Evolutionary conservation across 176 grass and related monocot genomes (phyloP).

Genomic region (Carex parvula): DNA sequence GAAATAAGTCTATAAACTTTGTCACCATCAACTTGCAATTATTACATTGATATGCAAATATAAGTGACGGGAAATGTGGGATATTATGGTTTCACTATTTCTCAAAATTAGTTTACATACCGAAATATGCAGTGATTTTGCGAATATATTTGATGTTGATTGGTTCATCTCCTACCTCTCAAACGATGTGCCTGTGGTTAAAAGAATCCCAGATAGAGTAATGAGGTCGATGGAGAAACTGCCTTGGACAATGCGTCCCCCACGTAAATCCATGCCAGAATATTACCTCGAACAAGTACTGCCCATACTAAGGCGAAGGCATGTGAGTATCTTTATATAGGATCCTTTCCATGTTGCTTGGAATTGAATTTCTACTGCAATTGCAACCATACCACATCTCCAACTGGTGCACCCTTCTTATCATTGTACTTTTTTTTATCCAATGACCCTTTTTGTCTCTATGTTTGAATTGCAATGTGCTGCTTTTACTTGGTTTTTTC

Average conservation of each 20-base stretch:
- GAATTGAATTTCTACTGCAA: neutral
- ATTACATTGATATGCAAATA: neutral
- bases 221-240: conserved; percentile 95
- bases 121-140: conserved; percentile 65
- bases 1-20: neutral
- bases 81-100: neutral
- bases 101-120: neutral
- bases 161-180: conserved; percentile 83
- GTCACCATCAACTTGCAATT: neutral
- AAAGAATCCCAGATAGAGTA: conserved; percentile 76
- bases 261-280: conserved; percentile 87
- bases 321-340: conserved; percentile 55
- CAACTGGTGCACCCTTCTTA: neutral
- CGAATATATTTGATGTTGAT: conserved; percentile 80
- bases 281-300: conserved; percentile 85
- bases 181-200: conserved; percentile 73
- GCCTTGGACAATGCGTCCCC: conserved; percentile 87
- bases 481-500: neutral
- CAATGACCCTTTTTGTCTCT: neutral
- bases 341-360: neutral
- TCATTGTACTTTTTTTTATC: neutral
- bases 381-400: neutral
- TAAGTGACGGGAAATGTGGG: neutral
- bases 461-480: neutral
- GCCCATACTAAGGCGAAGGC: conserved; percentile 78